A percentile compares a stretch with the other conserved stretches of the same genome.
These are phyloP conservation scores for Vitis vinifera DNA, from an alignment of 164 flowering plant species.

Conservation along the genomic window ASM3070453v1 NC_081820.1:26690001-26690500, in stretches of 20 bases:
- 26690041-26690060: slow-evolving; percentile 23
- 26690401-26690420: slow-evolving; percentile 9
- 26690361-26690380: slow-evolving; percentile 4
- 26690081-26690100: slow-evolving; percentile 55
- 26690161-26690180: slow-evolving; percentile 13
- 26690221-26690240: slow-evolving; percentile 17
- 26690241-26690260: slow-evolving; percentile 13
- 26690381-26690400: slow-evolving; percentile 17
- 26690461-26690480: slow-evolving; percentile 11
- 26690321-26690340: slow-evolving; percentile 13
- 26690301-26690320: slow-evolving; percentile 14
- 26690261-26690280: slow-evolving; percentile 17
- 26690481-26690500: neutral
- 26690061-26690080: slow-evolving; percentile 39
- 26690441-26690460: slow-evolving; percentile 13
- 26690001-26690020: slow-evolving; percentile 14
- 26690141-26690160: slow-evolving; percentile 30
- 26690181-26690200: slow-evolving; percentile 19
- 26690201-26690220: slow-evolving; percentile 19
- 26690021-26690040: slow-evolving; percentile 18
- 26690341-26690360: slow-evolving; percentile 12
- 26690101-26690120: slow-evolving; percentile 86
- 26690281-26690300: slow-evolving; percentile 3
- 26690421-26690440: slow-evolving; percentile 14
- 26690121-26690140: slow-evolving; percentile 29